Percentiles rank a stretch among this genome's conserved stretches.
These are phyloP conservation scores for Rubroshorea leprosula DNA, from an alignment of 345 rosid species.

Conservation along the genomic window DNA sequence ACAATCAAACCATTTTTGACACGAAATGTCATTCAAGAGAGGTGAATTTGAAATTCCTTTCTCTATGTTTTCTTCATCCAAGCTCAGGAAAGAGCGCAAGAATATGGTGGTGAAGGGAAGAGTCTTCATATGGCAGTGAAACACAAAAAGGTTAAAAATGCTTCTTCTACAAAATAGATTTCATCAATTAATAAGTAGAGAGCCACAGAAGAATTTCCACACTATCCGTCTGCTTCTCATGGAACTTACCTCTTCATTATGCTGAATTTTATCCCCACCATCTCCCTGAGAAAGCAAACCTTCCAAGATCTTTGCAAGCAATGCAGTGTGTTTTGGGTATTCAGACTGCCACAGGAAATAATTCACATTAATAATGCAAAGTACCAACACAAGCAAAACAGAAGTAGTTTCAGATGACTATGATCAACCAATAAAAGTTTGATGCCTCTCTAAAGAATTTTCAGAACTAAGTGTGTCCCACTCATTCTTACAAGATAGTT, in stretches of 20 bases:
- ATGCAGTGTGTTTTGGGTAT: conserved; percentile 67
- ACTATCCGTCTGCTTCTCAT: conserved; percentile 5
- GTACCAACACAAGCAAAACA: conserved; percentile 13
- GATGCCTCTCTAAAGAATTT: too few relatives aligned
- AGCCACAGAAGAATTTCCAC: neutral
- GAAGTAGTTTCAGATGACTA: conserved; percentile 1
- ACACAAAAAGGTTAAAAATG: neutral
- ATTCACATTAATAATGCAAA: conserved; percentile 19
- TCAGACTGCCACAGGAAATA: conserved; percentile 56
- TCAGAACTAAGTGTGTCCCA: too few relatives aligned
- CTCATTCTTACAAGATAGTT: too few relatives aligned
- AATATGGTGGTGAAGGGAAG: neutral
- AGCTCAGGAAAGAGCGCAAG: too few relatives aligned
- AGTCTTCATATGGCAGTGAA: neutral
- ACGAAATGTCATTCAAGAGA: too few relatives aligned
- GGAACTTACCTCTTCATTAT: conserved; percentile 56
- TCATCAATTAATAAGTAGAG: neutral
- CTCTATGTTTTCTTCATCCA: too few relatives aligned
- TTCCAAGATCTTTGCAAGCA: conserved; percentile 85
- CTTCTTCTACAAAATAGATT: neutral
- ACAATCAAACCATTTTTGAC: too few relatives aligned
- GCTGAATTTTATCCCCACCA: conserved; percentile 55
- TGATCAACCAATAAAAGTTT: neutral
- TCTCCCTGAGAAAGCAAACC: conserved; percentile 56
- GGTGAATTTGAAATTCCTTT: too few relatives aligned